Base-by-base conservation (phyloP, 441 rosid genomes). In the Kokia cookei region DNA sequence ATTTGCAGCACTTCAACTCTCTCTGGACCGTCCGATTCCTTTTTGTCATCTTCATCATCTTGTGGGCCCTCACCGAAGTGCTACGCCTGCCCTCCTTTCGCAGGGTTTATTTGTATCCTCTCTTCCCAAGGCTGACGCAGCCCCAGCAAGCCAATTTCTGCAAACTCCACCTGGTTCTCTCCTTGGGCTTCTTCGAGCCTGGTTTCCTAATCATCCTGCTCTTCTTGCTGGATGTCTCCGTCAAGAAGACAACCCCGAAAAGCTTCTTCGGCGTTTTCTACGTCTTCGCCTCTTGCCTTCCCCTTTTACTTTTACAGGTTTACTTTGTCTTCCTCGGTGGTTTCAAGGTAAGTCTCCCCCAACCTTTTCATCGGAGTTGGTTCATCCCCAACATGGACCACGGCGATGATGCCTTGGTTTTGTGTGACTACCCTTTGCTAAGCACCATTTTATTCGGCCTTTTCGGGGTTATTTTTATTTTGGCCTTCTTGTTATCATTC, bases 21-120 rank as follows among this genome's bases (percentile, higher is more conserved):
- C 89, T 88, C 11, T 90, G 91, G 91, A 62, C 82, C 58, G 83
- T 85, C 73, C 82, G 91, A 1, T 81, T 83, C 51, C 82, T 88
- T 51, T 85, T 88, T 55, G 84, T 88, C 69, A 27, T 78, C 58
- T 80, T 84, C 78, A 66, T 84, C 60, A 26, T 78, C 14, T 76
- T 82, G 15, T 88, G 91, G 92, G 73, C 85, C n/a, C 54, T 84
- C n/a, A 73, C 51, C 60, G 86, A 86, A 75, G 71, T 82, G 48
- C 67, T 84, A n/a, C 87, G 84, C 17, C 35, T 82, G 8, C 89
- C 90, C 43, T 73, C 81, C 45, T 75, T 84, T 48, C 81, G 81
- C n/a, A 67, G 51, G 10, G 17, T 22, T 3, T 69, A 17, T 35
- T 13, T 53, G 2, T 54, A 17, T 7, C 80, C 76, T 3, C 42